phyloP scores from a whole-genome alignment of 2,329 filamentous ascomycete genomes.

The Phoma sp. region DNA sequence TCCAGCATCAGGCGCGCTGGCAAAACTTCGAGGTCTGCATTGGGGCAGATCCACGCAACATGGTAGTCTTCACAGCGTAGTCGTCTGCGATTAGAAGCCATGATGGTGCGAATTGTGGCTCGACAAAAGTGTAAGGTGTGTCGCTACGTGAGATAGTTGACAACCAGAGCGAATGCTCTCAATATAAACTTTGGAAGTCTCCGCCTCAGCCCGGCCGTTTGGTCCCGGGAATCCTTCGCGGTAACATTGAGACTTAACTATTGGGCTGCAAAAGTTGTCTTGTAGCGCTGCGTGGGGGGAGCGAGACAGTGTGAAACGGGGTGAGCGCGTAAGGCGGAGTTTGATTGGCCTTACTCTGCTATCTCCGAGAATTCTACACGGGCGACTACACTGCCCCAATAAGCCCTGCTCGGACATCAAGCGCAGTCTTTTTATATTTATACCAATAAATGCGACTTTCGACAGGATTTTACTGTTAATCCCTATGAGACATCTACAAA shows the following conservation, averaged over 20 bases:
- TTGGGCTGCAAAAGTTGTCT: neutral
- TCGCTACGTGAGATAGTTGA: neutral
- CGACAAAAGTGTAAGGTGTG: neutral
- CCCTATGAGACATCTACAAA: too few species aligned
- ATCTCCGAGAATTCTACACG: too few species aligned
- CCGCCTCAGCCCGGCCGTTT: neutral
- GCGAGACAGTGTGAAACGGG: too few species aligned
- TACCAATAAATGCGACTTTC: too few species aligned
- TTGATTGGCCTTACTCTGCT: too few species aligned
- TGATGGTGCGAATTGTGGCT: neutral
- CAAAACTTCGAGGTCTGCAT: constrained; percentile 19
- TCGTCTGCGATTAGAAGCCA: neutral
- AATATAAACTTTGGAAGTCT: too few species aligned
- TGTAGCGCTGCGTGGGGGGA: neutral
- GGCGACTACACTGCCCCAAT: too few species aligned
- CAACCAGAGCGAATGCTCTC: neutral
- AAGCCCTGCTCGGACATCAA: too few species aligned
- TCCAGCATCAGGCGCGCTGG: constrained; percentile 22
- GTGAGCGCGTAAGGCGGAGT: neutral
- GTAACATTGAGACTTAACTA: too few species aligned
- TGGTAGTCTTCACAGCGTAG: constrained; percentile 19
- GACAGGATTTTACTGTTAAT: too few species aligned
- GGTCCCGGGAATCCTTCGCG: neutral
- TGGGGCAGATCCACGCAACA: constrained; percentile 17
- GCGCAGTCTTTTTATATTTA: too few species aligned